phyloP scores from a whole-genome alignment of 345 rosid species.

The Mercurialis annua region DNA sequence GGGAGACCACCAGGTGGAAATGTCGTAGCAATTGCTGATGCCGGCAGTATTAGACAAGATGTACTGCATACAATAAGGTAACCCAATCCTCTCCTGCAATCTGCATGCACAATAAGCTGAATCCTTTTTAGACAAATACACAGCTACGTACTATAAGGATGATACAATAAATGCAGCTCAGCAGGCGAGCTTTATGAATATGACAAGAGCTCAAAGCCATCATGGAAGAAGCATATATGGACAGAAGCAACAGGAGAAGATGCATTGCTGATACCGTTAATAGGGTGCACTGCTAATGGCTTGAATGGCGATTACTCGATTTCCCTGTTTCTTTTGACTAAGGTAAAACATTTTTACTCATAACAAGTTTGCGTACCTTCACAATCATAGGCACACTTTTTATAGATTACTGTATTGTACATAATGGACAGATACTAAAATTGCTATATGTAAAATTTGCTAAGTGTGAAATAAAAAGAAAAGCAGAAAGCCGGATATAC shows the following conservation, averaged over 20 bases:
- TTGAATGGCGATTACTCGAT: conserved; percentile 43
- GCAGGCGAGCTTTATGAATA: conserved; percentile 64
- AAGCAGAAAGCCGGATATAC: background rate
- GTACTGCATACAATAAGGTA: conserved; percentile 59
- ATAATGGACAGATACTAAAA: background rate
- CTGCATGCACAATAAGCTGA: background rate
- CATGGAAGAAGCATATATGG: conserved; percentile 72
- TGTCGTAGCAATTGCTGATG: conserved; percentile 58
- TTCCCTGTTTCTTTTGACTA: conserved; percentile 60
- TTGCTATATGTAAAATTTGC: background rate
- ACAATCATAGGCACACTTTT: background rate
- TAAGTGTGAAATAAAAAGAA: background rate
- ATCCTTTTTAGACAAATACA: background rate
- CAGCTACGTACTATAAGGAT: background rate
- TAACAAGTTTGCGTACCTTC: background rate
- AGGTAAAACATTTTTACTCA: conserved; percentile 35
- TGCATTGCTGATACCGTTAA: conserved; percentile 37
- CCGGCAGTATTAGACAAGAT: conserved; percentile 44
- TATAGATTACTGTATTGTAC: background rate
- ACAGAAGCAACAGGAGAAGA: conserved; percentile 35
- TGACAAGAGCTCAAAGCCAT: conserved; percentile 55
- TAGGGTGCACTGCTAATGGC: conserved; percentile 43
- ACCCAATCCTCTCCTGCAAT: conserved; percentile 4
- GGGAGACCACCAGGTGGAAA: conserved; percentile 63
- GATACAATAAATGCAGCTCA: conserved; percentile 44